Evolutionary conservation across 805 yeast genomes (phyloP).

Genomic region (Wickerhamomyces strasburgensis): DNA sequence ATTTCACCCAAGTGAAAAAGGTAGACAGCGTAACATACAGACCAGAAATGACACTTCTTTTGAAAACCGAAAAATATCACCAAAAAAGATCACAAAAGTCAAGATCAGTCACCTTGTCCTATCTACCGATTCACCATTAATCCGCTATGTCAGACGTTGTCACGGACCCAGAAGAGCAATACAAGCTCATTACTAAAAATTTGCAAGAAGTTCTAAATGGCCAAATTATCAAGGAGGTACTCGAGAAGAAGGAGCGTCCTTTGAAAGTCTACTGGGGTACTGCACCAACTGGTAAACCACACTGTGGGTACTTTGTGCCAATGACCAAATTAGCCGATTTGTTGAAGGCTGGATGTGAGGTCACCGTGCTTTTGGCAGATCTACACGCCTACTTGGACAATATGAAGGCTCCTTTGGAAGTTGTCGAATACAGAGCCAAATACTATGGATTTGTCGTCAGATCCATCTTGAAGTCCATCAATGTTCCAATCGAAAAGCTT

Average conservation of each 20-base stretch:
- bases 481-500: slow-evolving; percentile 88
- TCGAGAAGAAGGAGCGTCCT: slow-evolving; percentile 78
- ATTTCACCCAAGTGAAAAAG: no score
- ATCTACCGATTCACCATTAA: no score
- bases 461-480: slow-evolving; percentile 77
- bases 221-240: slow-evolving; percentile 77
- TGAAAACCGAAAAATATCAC: no score
- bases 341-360: slow-evolving; percentile 93
- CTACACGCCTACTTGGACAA: slow-evolving; percentile 95
- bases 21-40: no score
- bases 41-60: no score
- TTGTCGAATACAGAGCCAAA: slow-evolving; percentile 80
- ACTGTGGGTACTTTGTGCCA: slow-evolving; percentile 97
- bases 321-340: slow-evolving; percentile 96
- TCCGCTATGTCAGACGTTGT: slow-evolving; percentile 19
- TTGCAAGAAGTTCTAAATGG: slow-evolving; percentile 89
- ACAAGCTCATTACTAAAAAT: slow-evolving; percentile 71
- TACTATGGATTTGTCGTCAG: slow-evolving; percentile 84
- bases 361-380: slow-evolving; percentile 87
- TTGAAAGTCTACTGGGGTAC: slow-evolving; percentile 96
- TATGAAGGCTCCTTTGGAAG: slow-evolving; percentile 97
- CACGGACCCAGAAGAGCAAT: slow-evolving; percentile 56
- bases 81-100: no score
- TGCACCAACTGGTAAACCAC: slow-evolving; percentile 98
- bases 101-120: no score